phyloP scores from a whole-genome alignment of 371 early-diverging fungal species.

The Funneliformis caledonium region DNA sequence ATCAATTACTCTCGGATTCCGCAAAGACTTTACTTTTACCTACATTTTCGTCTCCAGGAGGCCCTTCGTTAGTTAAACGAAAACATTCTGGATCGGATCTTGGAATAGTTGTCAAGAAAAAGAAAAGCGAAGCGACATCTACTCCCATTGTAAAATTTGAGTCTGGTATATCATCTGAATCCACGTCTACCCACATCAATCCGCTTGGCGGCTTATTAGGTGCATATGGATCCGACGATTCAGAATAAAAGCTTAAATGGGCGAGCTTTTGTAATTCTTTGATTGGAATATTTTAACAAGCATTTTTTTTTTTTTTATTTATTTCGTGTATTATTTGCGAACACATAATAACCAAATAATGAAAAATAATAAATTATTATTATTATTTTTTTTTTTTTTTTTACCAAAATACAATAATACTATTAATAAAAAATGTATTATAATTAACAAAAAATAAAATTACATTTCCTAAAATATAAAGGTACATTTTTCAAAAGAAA shows the following conservation, averaged over 20 bases:
- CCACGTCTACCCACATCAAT: background rate
- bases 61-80: background rate
- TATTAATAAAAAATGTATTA: background rate
- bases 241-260: background rate
- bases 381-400: background rate
- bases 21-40: slow-evolving; percentile 4
- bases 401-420: background rate
- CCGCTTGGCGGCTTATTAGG: background rate
- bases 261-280: no score
- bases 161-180: background rate
- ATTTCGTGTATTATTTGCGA: no score
- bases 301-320: no score
- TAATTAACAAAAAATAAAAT: background rate
- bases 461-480: background rate
- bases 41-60: background rate
- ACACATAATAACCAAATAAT: background rate
- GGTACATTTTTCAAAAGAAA: no score
- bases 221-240: background rate
- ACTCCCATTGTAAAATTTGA: background rate
- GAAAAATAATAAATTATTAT: background rate
- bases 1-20: slow-evolving; percentile 18
- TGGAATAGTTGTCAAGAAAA: background rate
- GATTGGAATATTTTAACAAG: no score
- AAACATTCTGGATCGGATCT: background rate
- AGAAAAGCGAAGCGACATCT: background rate